Conservation (phyloP, 2,329 filamentous ascomycete genomes). For the Phialophora chinensis region DNA sequence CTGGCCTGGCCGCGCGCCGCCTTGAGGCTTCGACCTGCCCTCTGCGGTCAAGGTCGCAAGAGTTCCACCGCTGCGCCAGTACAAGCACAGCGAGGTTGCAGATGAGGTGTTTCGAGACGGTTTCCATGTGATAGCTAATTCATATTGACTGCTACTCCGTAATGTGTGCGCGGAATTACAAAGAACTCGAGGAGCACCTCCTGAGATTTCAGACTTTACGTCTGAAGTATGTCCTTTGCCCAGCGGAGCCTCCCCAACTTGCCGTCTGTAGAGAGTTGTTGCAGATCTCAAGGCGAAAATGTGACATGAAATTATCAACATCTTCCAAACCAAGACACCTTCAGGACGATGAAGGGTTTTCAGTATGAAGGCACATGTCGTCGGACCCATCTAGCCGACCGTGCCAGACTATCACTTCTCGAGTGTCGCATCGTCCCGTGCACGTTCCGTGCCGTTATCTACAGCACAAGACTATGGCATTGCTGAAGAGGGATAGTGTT, state of each 20-base stretch:
- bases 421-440: conserved; percentile 4
- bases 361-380: background rate
- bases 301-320: background rate
- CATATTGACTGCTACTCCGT: background rate
- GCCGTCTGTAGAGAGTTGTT: background rate
- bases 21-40: too few species aligned
- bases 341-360: background rate
- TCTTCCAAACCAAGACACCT: background rate
- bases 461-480: background rate
- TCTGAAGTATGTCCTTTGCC: background rate
- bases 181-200: background rate
- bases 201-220: background rate
- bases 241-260: background rate
- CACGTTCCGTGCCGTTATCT: conserved; percentile 1
- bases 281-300: background rate
- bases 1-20: too few species aligned
- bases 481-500: background rate
- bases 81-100: background rate
- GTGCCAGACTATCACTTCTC: conserved; percentile 5
- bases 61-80: too few species aligned
- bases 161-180: background rate
- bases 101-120: background rate
- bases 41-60: too few species aligned
- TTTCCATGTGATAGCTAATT: background rate
- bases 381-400: conserved; percentile 1